Evolutionary conservation across 345 rosid genomes (phyloP).

Genomic region (Hibiscus syriacus): DNA sequence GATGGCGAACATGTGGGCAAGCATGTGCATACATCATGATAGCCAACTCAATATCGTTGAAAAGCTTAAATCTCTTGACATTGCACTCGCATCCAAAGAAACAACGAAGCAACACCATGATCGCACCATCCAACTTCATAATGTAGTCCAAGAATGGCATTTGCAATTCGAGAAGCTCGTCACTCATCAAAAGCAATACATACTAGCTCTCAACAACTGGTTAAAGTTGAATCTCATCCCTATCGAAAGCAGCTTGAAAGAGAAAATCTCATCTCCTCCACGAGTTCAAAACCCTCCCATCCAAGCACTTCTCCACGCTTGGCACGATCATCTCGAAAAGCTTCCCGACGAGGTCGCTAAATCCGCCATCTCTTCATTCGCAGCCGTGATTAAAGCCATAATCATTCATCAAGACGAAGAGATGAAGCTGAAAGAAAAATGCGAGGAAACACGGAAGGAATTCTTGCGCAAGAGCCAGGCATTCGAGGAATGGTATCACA

Average conservation of each 20-base stretch:
- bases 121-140: constrained; percentile 55
- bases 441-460: constrained; percentile 75
- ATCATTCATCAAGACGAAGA: constrained; percentile 77
- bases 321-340: constrained; percentile 70
- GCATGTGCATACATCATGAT: constrained; percentile 58
- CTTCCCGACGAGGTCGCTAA: constrained; percentile 84
- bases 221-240: constrained; percentile 70
- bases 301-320: constrained; percentile 66
- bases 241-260: constrained; percentile 62
- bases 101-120: constrained; percentile 71
- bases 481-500: constrained; percentile 85
- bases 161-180: constrained; percentile 62
- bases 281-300: constrained; percentile 65
- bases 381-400: constrained; percentile 61
- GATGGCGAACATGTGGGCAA: constrained; percentile 87
- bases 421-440: constrained; percentile 75
- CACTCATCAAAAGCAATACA: constrained; percentile 62
- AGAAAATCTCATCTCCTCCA: constrained; percentile 75
- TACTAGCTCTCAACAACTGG: constrained; percentile 61
- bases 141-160: constrained; percentile 65
- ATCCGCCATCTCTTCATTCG: constrained; percentile 76
- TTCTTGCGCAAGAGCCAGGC: constrained; percentile 60
- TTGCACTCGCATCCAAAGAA: constrained; percentile 48
- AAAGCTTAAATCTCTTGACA: constrained; percentile 59
- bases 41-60: constrained; percentile 56